Base-by-base conservation (phyloP, 2,329 filamentous ascomycete genomes). In the Phaeosphaeriaceae sp. region DNA sequence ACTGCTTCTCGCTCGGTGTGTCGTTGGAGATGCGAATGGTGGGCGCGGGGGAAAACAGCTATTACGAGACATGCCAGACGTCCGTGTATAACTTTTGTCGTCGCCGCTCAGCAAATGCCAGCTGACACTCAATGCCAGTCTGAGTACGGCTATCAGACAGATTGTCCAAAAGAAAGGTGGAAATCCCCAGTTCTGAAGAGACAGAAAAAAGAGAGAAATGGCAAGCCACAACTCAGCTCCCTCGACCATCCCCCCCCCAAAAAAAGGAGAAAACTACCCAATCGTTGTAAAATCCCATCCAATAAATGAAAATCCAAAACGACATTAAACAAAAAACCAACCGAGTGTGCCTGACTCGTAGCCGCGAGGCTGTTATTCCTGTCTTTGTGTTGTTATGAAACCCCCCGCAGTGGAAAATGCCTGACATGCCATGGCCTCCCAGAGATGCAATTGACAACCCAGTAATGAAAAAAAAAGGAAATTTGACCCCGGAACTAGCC, bases 331-430 rank as follows among this genome's bases (percentile, higher is more conserved):
- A 64, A 67, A 70, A 66, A 66, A 70, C 53, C 58, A 63, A 67
- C 61, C 70, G 67, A 74, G 63, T 68, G 68, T 70, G 50, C 74
- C 73, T 60, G 68, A 68, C 68, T 67, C 67, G 63, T 68, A 71
- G 75, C 74, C 75, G 75, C 70, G 75, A 75, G 75, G 74, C 75
- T 70, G n/a, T 56, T 60, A 55, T 61, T 66, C 66, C 67, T 65
- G 61, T 75, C 63, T 68, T 67, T 73, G 23, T 26, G 23, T 36
- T 33, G 28, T 30, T 42, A 59, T 35, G 41, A 44, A n/a, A n/a
- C 41, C 41, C 23, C 17, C 48, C 48, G n/a, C n/a, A n/a, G n/a
- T n/a, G n/a, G 61, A 62, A 74, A 76, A 74, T 76, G 74, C 72
- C 67, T 59, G 67, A 76, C 67, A 73, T 75, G 69, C 72, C 65